Percentiles rank a stretch among this genome's conserved stretches.
Conservation (phyloP, 129 eudicot species). For the Kitagawia praeruptora region DNA sequence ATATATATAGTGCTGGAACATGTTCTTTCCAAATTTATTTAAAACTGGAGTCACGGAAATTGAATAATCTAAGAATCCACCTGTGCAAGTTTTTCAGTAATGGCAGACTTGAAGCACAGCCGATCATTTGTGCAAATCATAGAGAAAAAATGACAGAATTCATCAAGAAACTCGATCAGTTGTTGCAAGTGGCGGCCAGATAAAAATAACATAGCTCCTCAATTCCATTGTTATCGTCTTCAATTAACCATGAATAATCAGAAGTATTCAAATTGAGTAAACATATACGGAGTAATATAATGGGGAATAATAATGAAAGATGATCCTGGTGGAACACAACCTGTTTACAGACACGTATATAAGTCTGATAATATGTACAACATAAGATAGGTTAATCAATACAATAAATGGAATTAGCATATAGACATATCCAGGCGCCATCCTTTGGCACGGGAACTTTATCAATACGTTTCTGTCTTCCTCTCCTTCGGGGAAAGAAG, state of each 20-base stretch:
- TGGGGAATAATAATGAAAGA: neutral
- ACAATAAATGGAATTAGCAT: neutral
- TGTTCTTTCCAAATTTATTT: neutral
- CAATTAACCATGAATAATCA: neutral
- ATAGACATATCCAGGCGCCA: neutral
- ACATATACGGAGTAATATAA: neutral
- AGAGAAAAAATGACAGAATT: neutral
- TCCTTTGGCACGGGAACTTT: neutral
- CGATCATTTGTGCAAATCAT: neutral
- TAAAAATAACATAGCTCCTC: neutral
- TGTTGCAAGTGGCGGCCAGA: neutral
- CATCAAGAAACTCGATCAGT: neutral
- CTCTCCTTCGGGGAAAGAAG: constrained; percentile 8
- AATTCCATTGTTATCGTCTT: neutral
- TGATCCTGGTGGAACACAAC: neutral
- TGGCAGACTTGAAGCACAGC: neutral
- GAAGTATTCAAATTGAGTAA: neutral
- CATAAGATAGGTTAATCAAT: neutral
- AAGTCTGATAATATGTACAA: neutral
- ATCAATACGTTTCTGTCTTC: neutral
- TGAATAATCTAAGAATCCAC: neutral
- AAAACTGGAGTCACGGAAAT: neutral
- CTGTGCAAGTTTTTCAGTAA: neutral
- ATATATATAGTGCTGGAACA: neutral
- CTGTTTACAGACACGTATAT: neutral